Conservation (phyloP, 2,329 filamentous ascomycete genomes). For the Tolypocladium sp. region DNA sequence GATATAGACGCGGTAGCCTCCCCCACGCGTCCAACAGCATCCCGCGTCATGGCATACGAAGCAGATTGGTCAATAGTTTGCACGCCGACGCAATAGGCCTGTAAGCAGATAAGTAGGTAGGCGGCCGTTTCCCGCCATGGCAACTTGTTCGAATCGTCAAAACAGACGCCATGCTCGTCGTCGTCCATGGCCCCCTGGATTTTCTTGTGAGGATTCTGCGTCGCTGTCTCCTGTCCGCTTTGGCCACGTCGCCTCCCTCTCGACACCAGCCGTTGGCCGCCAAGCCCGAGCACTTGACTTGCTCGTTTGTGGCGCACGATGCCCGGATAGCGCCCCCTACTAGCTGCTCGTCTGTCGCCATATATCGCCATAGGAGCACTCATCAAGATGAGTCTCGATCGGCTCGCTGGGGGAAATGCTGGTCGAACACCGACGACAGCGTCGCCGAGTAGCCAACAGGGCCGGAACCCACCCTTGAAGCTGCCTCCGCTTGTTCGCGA, state of each 20-base stretch:
- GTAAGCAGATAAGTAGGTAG: background rate
- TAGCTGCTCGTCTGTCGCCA: background rate
- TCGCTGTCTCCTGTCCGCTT: background rate
- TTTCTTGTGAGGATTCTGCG: background rate
- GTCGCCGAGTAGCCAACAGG: background rate
- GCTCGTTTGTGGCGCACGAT: background rate
- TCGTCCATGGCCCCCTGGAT: background rate
- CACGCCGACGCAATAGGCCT: background rate
- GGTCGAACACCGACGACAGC: background rate
- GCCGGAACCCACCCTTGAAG: slow-evolving; percentile 1
- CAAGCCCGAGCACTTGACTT: background rate
- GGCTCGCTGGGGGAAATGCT: background rate
- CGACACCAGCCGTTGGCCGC: background rate
- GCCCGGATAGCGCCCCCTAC: background rate
- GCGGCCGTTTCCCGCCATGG: background rate
- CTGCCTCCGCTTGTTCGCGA: slow-evolving; percentile 9
- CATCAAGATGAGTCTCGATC: background rate
- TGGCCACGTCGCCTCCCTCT: background rate
- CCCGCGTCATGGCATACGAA: background rate
- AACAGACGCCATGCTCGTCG: background rate
- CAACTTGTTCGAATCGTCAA: background rate
- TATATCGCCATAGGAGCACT: background rate
- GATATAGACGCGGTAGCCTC: background rate
- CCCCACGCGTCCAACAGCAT: background rate
- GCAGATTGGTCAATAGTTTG: background rate